Base-by-base conservation (phyloP, 2,329 filamentous ascomycete genomes). In the Coleophoma crateriformis region DNA sequence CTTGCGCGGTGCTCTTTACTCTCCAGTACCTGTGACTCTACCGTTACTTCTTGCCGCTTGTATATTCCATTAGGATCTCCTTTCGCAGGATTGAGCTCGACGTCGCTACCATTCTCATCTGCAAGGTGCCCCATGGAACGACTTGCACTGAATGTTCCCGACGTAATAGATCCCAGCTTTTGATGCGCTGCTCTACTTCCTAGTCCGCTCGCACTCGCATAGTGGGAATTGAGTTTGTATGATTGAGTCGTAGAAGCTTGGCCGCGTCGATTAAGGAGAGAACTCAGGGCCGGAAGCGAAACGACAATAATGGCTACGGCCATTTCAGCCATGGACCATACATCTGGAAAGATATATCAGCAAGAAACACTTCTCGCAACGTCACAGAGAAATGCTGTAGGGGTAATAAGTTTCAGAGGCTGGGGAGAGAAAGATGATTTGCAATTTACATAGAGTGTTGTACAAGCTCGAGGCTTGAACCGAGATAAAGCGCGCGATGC, bases 311-410 rank as follows among this genome's bases (percentile, higher is more conserved):
- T 44, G 3, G 20, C 20, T 11, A 33, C 41, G 17, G 20, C 22
- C 41, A 44, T 44, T 44, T 44, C 41, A 33, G 41, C 41, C 41
- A 44, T 44, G 19, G 41, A 44, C 41, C 41, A 44, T 10, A 44
- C 41, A 44, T 44, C 41, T 44, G 19, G 27, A 27, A 15, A 1
- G 6, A 8, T 19, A 3, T 19, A 44, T 44, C 11, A 44, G 41
- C 20, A 27, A 32, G 20, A 7, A 43, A 44, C 41, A 10, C 27
- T 27, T 44, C 41, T 44, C 32, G 17, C 27, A 43, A 13, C 22
- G 8, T 12, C 34, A 12, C 34, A 43, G 27, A 13, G 40, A 13
- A 14, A 43, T 43, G 20, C 3, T 19, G 19, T 2, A 19, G 19
- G 20, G 40, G 27, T n/a, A 43, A 13, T 20, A 22, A 42, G 4